These are phyloP conservation scores for Neonectria sp. DNA, from an alignment of 2,329 filamentous ascomycete species.

Conservation along the genomic window DNA sequence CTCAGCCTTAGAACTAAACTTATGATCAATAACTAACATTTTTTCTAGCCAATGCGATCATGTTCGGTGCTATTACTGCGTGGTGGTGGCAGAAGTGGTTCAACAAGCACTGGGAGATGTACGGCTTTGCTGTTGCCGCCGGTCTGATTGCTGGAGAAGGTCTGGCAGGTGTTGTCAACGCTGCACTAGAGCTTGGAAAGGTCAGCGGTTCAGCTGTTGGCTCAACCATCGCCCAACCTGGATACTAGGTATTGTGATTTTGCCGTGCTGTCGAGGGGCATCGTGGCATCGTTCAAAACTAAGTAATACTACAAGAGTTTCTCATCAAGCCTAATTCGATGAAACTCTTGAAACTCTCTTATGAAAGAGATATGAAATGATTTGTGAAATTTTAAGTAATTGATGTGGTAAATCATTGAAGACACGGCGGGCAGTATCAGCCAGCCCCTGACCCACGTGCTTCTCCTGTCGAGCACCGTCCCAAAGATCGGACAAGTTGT, in stretches of 20 bases:
- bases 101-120: slow-evolving; percentile 66
- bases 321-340: neutral
- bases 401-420: too few species aligned
- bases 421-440: too few species aligned
- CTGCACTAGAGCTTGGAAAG: slow-evolving; percentile 58
- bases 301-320: neutral
- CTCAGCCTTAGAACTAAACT: too few species aligned
- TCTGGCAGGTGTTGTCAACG: slow-evolving; percentile 74
- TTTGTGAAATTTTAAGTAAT: too few species aligned
- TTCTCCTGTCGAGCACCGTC: too few species aligned
- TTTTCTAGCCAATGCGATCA: slow-evolving; percentile 63
- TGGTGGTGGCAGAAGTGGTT: slow-evolving; percentile 69
- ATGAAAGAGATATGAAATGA: too few species aligned
- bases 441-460: too few species aligned
- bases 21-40: too few species aligned
- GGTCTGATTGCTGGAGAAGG: slow-evolving; percentile 76
- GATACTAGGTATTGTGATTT: neutral
- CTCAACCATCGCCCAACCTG: neutral
- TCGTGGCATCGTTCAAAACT: too few species aligned
- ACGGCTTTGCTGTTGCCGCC: slow-evolving; percentile 72
- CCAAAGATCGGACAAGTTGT: too few species aligned
- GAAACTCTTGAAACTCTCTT: too few species aligned
- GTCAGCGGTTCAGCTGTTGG: slow-evolving; percentile 32
- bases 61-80: slow-evolving; percentile 68
- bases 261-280: neutral